phyloP scores from a whole-genome alignment of 2,329 filamentous ascomycete species.

The Cercospora janseana region DNA sequence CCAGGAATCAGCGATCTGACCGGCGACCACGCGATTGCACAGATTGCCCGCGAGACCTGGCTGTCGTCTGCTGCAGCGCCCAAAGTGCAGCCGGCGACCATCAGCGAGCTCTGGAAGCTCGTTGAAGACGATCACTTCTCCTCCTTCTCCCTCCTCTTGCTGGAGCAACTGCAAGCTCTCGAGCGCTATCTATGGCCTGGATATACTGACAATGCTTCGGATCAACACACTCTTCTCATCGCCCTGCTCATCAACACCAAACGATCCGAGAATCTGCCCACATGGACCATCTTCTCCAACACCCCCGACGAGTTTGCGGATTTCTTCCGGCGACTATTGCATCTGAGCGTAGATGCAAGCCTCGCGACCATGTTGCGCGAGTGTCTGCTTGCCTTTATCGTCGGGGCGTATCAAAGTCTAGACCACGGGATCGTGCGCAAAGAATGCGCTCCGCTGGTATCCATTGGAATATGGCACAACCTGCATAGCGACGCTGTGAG shows the following conservation, averaged over 20 bases:
- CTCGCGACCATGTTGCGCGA: conserved; percentile 56
- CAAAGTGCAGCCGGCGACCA: conserved; percentile 73
- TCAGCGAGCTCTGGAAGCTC: conserved; percentile 87
- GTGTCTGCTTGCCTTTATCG: conserved; percentile 85
- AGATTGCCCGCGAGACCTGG: conserved; percentile 83
- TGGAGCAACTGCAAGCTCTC: conserved; percentile 87
- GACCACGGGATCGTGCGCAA: conserved; percentile 87
- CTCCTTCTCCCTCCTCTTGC: conserved; percentile 71
- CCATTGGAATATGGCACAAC: conserved; percentile 94
- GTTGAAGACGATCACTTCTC: conserved; percentile 79
- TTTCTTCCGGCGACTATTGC: conserved; percentile 85
- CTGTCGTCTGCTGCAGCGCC: conserved; percentile 61
- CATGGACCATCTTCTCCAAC: conserved; percentile 81
- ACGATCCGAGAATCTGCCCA: conserved; percentile 77
- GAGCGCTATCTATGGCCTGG: conserved; percentile 96
- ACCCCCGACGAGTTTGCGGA: conserved; percentile 79
- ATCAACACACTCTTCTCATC: conserved; percentile 86
- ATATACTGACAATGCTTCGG: conserved; percentile 75
- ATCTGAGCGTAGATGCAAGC: conserved; percentile 67
- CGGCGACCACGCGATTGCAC: conserved; percentile 62
- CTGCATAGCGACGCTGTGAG: conserved; percentile 73
- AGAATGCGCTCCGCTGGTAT: conserved; percentile 92
- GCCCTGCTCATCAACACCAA: conserved; percentile 85
- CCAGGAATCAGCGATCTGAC: conserved; percentile 68
- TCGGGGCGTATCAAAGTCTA: conserved; percentile 87